These are phyloP conservation scores for Pestalotiopsis sp. DNA, from an alignment of 2,329 filamentous ascomycete species.

Conservation along the genomic window DNA sequence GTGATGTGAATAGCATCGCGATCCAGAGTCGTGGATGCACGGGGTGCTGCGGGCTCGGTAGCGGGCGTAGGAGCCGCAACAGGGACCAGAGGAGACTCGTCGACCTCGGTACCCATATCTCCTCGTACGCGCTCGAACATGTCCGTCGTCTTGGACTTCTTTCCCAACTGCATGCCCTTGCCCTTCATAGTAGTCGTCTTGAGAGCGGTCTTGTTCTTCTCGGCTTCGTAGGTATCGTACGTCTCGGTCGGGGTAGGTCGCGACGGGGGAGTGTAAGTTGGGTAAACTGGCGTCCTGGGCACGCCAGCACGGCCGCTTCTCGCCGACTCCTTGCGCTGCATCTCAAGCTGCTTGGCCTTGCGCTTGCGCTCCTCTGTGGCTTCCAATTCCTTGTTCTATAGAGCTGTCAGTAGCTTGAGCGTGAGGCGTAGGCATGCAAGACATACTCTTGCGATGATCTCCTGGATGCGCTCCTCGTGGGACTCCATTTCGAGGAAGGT, in stretches of 20 bases:
- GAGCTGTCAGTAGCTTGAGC: conserved; percentile 14
- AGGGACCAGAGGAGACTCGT: conserved; percentile 73
- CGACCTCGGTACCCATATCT: conserved; percentile 84
- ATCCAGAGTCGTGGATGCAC: conserved; percentile 69
- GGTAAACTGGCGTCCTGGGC: conserved; percentile 80
- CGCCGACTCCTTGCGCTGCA: conserved; percentile 96
- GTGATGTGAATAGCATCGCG: conserved; percentile 87
- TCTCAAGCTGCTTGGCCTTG: conserved; percentile 97
- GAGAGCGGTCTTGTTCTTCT: conserved; percentile 82
- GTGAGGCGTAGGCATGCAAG: neutral
- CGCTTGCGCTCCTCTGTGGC: conserved; percentile 97
- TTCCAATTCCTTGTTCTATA: conserved; percentile 95
- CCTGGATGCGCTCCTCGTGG: conserved; percentile 98
- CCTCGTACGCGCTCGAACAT: conserved; percentile 96
- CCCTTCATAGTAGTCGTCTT: conserved; percentile 73
- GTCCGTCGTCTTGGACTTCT: conserved; percentile 96
- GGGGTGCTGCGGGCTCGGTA: conserved; percentile 57
- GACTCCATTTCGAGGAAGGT: conserved; percentile 99
- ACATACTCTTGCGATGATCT: conserved; percentile 87
- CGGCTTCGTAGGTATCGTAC: conserved; percentile 93
- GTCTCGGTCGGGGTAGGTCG: conserved; percentile 76
- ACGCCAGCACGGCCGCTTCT: conserved; percentile 68
- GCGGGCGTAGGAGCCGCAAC: conserved; percentile 49
- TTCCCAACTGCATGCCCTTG: conserved; percentile 98
- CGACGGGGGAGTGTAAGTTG: conserved; percentile 82